These are phyloP conservation scores for Acacia confusa DNA, from an alignment of 306 rosid genomes.

Conservation along the genomic window DNA sequence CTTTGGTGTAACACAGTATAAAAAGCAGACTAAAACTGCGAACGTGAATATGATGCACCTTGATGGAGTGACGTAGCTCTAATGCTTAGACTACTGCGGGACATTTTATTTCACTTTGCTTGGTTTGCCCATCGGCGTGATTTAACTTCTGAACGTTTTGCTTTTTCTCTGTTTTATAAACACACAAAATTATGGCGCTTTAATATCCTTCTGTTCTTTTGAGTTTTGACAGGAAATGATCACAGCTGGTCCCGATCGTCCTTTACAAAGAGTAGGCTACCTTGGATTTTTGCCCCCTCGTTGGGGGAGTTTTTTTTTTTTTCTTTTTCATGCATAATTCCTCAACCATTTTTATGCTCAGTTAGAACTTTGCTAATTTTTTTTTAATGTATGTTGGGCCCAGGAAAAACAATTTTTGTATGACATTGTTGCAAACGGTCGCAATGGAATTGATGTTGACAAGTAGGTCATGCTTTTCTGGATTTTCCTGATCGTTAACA, in stretches of 20 bases:
- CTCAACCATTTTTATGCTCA: neutral
- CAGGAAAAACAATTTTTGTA: conserved; percentile 68
- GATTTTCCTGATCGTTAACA: conserved; percentile 9
- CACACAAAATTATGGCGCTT: conserved; percentile 7
- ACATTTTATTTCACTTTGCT: neutral
- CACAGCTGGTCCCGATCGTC: conserved; percentile 27
- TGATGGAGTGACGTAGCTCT: neutral
- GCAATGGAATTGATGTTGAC: conserved; percentile 94
- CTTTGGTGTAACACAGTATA: neutral
- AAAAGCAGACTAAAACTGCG: neutral
- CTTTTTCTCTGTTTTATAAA: neutral
- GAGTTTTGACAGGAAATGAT: conserved; percentile 51
- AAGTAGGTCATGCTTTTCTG: conserved; percentile 51
- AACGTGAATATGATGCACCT: neutral
- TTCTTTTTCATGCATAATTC: neutral
- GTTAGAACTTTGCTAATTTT: neutral
- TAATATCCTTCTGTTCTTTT: conserved; percentile 33
- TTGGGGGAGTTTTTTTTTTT: neutral
- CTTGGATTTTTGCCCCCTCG: neutral
- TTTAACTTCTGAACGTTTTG: conserved; percentile 20
- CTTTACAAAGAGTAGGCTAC: conserved; percentile 37
- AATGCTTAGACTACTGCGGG: neutral
- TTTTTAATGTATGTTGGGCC: neutral
- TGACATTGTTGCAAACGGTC: conserved; percentile 95
- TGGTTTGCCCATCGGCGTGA: conserved; percentile 19